Base-by-base conservation (phyloP, 352 stramenopile genomes). In the Phytophthora hybrid region DNA sequence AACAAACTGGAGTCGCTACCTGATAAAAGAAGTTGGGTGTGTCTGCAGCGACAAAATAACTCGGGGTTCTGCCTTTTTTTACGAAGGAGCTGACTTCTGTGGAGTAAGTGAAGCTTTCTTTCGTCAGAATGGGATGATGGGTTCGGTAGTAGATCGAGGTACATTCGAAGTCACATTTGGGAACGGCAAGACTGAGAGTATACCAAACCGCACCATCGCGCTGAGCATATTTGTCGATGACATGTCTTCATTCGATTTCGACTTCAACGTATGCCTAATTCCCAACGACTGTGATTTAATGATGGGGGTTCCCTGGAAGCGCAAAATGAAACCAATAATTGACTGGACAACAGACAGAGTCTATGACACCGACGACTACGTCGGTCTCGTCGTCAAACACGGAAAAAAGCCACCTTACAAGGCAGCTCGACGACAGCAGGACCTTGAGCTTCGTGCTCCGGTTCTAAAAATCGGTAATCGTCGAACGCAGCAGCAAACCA, bases 201-300 rank as follows among this genome's bases (percentile, higher is more conserved):
- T 63, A 5, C 18, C 8, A 2, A 60, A 63, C 18, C 23, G 4
- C 5, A 56, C 52, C 2, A 63, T 69, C 31, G 2, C 2, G 2
- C 11, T 69, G 16, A 51, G 44, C 13, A 31, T 63, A 3, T 51
- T 58, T n/a, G 16, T 61, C 2, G 61, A 68, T 60, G 61, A 60
- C 4, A 68, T 60, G 49, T 55, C 32, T 54, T 54, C 61, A 31
- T 62, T 62, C 13, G 55, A 29, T 14, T 66, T 52, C 26, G n/a
- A 52, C 1, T 68, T 68, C 11, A 60, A 68, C 14, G 61, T 69
- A 5, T 69, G 62, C 13, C 10, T 56, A 1, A 69, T 69, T 23
- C 62, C 52, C 0, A 58, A 62, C 5, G 23, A 39, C 5, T 62
- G 39, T 14, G 52, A 57, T 11, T 9, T 49, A 6, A 69, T 69